Evolutionary conservation across 768 basidiomycete species (phyloP), one percentile per base, ranked within the genome.

Genomic region (Cantharellus anzutake): DNA sequence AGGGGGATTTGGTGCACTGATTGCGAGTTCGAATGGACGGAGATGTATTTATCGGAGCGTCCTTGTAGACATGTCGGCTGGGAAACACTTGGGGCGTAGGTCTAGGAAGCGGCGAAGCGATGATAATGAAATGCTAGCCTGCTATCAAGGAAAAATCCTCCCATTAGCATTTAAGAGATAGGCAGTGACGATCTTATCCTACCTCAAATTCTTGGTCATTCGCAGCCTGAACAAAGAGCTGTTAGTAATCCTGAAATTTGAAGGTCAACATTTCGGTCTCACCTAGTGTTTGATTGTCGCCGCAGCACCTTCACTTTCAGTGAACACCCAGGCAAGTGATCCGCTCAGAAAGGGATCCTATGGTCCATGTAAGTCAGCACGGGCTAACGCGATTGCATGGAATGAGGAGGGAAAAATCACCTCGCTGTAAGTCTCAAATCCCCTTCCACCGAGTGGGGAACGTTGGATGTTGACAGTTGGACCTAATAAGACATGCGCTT

Each of bases 391-490:
- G 20, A 1, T 29, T 29, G 20, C 20, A 52, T 60, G 60, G 55
- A 39, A 50, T 55, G 41, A 37, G 52, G 51, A 29, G 41, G 1
- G 34, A 38, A 62, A 42, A 20, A 1, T 59, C 20, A 29, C 11
- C 44, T 48, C 44, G 29, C 44, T 48, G 52, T 11, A 55, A 55
- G 2, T 11, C 67, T 85, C 84, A 65, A 85, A 86, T 0, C 67
- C 70, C 57, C 69, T 59, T 41, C 69, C 69, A 35, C 69, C 68
- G 20, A 71, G 63, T 5, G 68, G 69, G 34, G 60, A 64, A 5
- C 84, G 76, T 66, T 81, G 82, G 48, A 84, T 85, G 67, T 85
- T 86, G 70, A 82, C 83, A 0, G 84, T 86, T 4, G 83, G 84
- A 2, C 81, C 83, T 38, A 85, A 74, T 11, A 85, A 71, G 41